These are phyloP conservation scores for Kodamaea restingae DNA, from an alignment of 805 yeast genomes.

Conservation along the genomic window DNA sequence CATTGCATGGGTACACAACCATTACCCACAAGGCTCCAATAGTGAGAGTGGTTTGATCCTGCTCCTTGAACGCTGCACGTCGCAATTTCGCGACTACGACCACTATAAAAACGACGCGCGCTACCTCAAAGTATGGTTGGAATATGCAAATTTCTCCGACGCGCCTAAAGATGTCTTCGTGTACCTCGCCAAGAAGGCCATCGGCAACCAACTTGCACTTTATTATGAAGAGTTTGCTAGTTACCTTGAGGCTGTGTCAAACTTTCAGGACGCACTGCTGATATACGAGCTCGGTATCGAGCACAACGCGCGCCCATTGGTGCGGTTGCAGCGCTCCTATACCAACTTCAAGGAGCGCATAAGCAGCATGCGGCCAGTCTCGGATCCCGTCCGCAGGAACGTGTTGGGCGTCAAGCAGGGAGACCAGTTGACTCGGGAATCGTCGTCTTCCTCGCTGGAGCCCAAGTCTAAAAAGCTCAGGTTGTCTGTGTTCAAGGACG, in stretches of 20 bases:
- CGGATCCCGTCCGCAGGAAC: conserved; percentile 20
- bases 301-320: conserved; percentile 60
- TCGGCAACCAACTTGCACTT: conserved; percentile 63
- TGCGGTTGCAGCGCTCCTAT: conserved; percentile 31
- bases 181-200: conserved; percentile 64
- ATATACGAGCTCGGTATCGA: conserved; percentile 58
- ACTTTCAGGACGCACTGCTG: conserved; percentile 51
- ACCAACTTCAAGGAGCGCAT: conserved; percentile 42
- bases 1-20: conserved; percentile 64
- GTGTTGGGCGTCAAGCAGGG: conserved; percentile 37
- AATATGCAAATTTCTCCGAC: conserved; percentile 64
- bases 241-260: conserved; percentile 49
- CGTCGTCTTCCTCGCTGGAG: background rate
- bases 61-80: conserved; percentile 68
- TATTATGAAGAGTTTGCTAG: conserved; percentile 80
- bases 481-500: conserved; percentile 42
- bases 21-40: conserved; percentile 58
- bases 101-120: conserved; percentile 81
- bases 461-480: conserved; percentile 21
- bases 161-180: conserved; percentile 68
- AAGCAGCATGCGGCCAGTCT: conserved; percentile 11
- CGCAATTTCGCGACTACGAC: conserved; percentile 56
- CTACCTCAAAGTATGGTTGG: conserved; percentile 76
- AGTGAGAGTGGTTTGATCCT: conserved; percentile 62
- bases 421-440: conserved; percentile 8